A percentile compares a stretch with the other conserved stretches of the same genome.
phyloP scores from a whole-genome alignment of 768 basidiomycete species.

The Macrolepiota dolichaula region DNA sequence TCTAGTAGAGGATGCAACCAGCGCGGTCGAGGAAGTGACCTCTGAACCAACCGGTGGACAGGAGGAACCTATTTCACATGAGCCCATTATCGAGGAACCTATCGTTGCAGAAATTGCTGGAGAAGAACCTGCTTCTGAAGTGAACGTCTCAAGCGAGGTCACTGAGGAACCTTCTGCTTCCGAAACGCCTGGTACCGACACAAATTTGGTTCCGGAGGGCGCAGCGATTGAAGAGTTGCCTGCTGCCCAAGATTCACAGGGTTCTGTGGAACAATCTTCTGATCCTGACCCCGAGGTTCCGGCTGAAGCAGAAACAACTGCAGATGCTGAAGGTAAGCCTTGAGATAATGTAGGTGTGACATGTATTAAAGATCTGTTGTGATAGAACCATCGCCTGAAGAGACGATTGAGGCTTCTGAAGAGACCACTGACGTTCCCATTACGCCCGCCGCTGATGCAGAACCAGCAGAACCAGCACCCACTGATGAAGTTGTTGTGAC shows the following conservation, averaged over 20 bases:
- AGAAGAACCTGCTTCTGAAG: neutral
- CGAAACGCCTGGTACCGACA: neutral
- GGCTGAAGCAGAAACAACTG: neutral
- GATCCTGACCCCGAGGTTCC: neutral
- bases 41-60: neutral
- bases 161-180: neutral
- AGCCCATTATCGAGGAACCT: neutral
- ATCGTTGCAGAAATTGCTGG: slow-evolving; percentile 2
- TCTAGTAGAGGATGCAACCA: neutral
- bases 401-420: neutral
- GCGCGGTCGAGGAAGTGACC: neutral
- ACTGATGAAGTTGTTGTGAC: neutral
- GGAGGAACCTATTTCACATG: neutral
- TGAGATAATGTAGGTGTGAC: neutral
- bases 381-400: neutral
- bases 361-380: neutral
- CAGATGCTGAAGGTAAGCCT: neutral
- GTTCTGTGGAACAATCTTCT: neutral
- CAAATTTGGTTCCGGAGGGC: neutral
- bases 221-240: slow-evolving; percentile 2
- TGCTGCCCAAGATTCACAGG: slow-evolving; percentile 2
- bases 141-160: neutral
- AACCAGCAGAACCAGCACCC: neutral
- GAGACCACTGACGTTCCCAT: neutral
- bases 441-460: neutral